phyloP scores from a whole-genome alignment of 192 early-diverging fungal species.

The Linnemannia exigua region DNA sequence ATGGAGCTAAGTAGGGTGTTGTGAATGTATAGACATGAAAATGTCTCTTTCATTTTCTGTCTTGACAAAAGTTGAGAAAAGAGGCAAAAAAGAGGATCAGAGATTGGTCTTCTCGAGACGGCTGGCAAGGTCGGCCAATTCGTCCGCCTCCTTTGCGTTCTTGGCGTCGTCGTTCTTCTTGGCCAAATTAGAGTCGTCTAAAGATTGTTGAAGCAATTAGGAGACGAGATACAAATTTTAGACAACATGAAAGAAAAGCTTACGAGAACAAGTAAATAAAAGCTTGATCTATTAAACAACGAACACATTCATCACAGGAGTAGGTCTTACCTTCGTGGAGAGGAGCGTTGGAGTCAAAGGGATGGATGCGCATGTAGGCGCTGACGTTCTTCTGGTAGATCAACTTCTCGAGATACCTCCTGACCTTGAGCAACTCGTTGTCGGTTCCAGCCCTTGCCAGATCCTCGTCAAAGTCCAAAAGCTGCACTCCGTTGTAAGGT shows the following conservation, averaged over 20 bases:
- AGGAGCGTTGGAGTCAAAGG: slow-evolving; percentile 38
- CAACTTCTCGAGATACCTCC: slow-evolving; percentile 57
- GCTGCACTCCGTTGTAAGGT: slow-evolving; percentile 61
- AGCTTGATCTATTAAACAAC: no score
- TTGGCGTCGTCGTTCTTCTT: slow-evolving; percentile 4
- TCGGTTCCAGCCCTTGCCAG: slow-evolving; percentile 38
- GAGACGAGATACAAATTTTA: not conserved
- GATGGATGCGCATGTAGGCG: slow-evolving; percentile 62
- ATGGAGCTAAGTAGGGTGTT: not conserved
- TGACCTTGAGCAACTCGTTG: slow-evolving; percentile 59
- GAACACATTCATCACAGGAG: not conserved
- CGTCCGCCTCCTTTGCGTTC: not conserved
- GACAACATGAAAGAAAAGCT: not conserved
- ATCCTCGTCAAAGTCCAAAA: slow-evolving; percentile 54
- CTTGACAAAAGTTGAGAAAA: not conserved
- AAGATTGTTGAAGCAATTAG: not conserved
- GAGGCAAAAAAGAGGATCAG: not conserved
- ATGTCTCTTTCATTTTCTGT: not conserved
- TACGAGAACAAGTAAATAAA: not conserved
- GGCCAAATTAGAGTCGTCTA: not conserved
- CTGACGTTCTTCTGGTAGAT: slow-evolving; percentile 62
- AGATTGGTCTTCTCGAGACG: slow-evolving; percentile 24
- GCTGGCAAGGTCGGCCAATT: slow-evolving; percentile 11
- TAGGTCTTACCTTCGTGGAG: not conserved
- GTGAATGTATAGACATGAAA: not conserved